These are phyloP conservation scores for Aspergillus niger DNA, from an alignment of 2,329 filamentous ascomycete species.

Conservation along the genomic window DNA sequence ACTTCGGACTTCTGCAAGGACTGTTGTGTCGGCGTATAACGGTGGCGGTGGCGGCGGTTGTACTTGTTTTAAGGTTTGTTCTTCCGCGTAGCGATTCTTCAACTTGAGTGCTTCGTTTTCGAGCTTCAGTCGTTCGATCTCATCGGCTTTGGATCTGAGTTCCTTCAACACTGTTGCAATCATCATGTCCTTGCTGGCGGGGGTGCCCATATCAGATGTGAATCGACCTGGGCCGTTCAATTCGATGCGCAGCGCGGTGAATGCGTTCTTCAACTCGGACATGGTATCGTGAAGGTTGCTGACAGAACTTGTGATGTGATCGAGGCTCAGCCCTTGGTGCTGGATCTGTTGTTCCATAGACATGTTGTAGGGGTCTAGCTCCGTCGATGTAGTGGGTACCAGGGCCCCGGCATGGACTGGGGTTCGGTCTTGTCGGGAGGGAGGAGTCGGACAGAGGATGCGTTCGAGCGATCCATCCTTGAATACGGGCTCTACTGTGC, in stretches of 20 bases:
- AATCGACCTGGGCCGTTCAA: slow-evolving; percentile 34
- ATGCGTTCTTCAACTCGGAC: slow-evolving; percentile 42
- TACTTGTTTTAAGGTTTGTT: slow-evolving; percentile 22
- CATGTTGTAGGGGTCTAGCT: slow-evolving; percentile 21
- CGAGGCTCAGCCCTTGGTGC: slow-evolving; percentile 39
- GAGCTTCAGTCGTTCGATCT: slow-evolving; percentile 41
- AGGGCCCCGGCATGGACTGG: slow-evolving; percentile 27
- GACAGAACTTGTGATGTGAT: slow-evolving; percentile 43
- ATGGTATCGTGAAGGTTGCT: slow-evolving; percentile 43
- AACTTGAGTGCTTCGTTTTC: slow-evolving; percentile 42
- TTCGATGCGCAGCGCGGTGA: slow-evolving; percentile 41
- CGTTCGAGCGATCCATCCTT: slow-evolving; percentile 37
- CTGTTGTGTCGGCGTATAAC: slow-evolving; percentile 8
- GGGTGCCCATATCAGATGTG: slow-evolving; percentile 22
- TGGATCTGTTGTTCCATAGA: slow-evolving; percentile 39
- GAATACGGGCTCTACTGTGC: slow-evolving; percentile 38
- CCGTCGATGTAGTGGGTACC: slow-evolving; percentile 23
- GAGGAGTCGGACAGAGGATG: slow-evolving; percentile 26
- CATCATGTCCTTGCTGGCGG: slow-evolving; percentile 35
- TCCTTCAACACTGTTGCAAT: slow-evolving; percentile 41
- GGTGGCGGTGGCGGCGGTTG: slow-evolving; percentile 7
- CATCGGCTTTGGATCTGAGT: slow-evolving; percentile 41
- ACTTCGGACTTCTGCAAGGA: slow-evolving; percentile 35
- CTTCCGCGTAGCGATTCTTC: slow-evolving; percentile 38
- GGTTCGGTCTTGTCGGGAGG: slow-evolving; percentile 24